Evolutionary conservation across 176 grass and related monocot species (phyloP), one percentile per base, ranked within the genome.

Genomic region (Stipa capillata): DNA sequence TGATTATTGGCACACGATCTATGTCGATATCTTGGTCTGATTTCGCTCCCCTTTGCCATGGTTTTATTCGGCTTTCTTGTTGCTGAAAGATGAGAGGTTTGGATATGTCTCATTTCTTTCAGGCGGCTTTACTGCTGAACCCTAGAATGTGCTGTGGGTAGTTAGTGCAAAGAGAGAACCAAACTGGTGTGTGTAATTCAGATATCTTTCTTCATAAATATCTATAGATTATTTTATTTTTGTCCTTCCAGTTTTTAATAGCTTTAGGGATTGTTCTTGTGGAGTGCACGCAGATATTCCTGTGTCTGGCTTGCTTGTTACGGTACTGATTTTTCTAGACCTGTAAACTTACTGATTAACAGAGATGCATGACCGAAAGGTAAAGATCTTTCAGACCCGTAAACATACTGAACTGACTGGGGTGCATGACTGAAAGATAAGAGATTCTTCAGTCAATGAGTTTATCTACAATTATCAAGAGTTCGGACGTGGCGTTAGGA

Each of bases 21-120:
- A 41, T 23, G 31, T 42, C 37, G 27, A 80, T 65, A 86, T 74
- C 84, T 73, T n/a, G 78, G 65, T 52, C 54, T 32, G 74, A 74
- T 3, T 21, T 71, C 5, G 24, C 49, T 48, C 7, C 54, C 4
- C 41, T 40, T 39, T 10, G 50, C 20, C 73, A 15, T 77, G 72
- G 40, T 70, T 69, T 37, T n/a, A 78, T 84, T 68, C 64, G 14
- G 14, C 53, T 65, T 62, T 51, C 44, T 39, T 52, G 20, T 18
- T 41, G 33, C 6, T 71, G 65, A 78, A 74, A 71, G 64, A 85
- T 78, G 32, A 41, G 32, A 60, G 29, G 65, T 28, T 69, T 29
- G 53, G 39, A 68, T 76, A 54, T 36, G 48, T 54, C 28, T 60
- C 37, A 43, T 23, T 21, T 21, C 32, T 35, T 77, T 68, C 40